Evolutionary conservation across 192 early-diverging fungal genomes (phyloP).

Genomic region (Haplosporangium gracile): DNA sequence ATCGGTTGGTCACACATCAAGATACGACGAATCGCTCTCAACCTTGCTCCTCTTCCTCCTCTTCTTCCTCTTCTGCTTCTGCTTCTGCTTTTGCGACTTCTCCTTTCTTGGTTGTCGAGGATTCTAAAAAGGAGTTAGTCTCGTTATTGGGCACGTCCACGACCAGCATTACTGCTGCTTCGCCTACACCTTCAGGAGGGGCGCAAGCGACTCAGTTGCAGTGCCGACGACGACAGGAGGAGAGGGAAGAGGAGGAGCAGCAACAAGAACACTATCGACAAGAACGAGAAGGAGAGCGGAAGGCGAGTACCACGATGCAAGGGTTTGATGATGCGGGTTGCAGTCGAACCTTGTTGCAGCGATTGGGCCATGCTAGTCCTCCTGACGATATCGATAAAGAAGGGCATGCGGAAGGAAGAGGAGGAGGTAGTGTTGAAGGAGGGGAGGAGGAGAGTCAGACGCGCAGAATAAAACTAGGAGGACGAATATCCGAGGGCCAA

Average conservation of each 20-base stretch:
- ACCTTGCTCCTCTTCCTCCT: background rate
- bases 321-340: background rate
- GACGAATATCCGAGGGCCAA: background rate
- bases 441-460: background rate
- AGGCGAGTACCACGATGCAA: background rate
- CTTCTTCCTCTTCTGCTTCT: background rate
- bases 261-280: background rate
- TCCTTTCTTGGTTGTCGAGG: background rate
- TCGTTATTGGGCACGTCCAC: too few relatives aligned
- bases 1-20: background rate
- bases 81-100: background rate
- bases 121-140: too few relatives aligned
- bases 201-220: background rate
- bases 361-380: background rate
- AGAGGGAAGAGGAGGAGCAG: background rate
- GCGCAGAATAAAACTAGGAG: conserved; percentile 4
- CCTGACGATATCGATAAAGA: background rate
- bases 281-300: background rate
- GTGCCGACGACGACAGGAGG: background rate
- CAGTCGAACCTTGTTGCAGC: background rate
- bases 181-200: too few relatives aligned
- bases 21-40: background rate
- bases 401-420: background rate
- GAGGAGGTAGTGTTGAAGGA: background rate
- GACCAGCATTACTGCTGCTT: background rate